These are phyloP conservation scores for Talaromyces borbonicus DNA, from an alignment of 495 filamentous ascomycete species.

Conservation along the genomic window DNA sequence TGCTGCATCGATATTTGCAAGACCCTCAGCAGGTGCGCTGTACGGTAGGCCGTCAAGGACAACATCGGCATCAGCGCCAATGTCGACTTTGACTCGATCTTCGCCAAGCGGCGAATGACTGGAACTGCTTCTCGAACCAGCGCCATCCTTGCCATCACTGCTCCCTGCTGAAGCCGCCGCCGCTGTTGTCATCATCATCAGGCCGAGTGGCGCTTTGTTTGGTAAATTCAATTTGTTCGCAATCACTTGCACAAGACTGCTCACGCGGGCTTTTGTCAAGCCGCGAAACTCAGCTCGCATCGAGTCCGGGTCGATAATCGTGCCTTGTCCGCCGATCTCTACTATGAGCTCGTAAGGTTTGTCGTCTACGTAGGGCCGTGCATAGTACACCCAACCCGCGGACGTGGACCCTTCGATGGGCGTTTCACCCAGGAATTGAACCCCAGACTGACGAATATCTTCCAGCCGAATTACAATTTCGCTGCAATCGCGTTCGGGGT, in stretches of 20 bases:
- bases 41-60: conserved; percentile 52
- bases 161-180: conserved; percentile 40
- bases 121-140: conserved; percentile 47
- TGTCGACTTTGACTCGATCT: conserved; percentile 55
- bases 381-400: conserved; percentile 62
- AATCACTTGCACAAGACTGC: conserved; percentile 66
- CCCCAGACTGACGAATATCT: conserved; percentile 76
- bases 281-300: conserved; percentile 64
- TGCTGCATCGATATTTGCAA: conserved; percentile 1
- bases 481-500: conserved; percentile 50
- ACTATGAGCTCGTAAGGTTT: conserved; percentile 63
- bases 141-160: too few species aligned
- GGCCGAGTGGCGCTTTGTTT: conserved; percentile 53
- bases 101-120: conserved; percentile 63
- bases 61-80: conserved; percentile 60
- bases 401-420: conserved; percentile 14
- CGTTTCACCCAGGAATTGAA: conserved; percentile 47
- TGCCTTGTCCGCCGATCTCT: conserved; percentile 64
- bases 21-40: neutral
- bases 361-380: conserved; percentile 75
- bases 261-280: conserved; percentile 55
- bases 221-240: conserved; percentile 71
- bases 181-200: conserved; percentile 52
- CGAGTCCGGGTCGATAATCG: conserved; percentile 45
- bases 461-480: conserved; percentile 80